Base-by-base conservation (phyloP, 2,329 filamentous ascomycete genomes). In the Colletotrichum chlorophyti region DNA sequence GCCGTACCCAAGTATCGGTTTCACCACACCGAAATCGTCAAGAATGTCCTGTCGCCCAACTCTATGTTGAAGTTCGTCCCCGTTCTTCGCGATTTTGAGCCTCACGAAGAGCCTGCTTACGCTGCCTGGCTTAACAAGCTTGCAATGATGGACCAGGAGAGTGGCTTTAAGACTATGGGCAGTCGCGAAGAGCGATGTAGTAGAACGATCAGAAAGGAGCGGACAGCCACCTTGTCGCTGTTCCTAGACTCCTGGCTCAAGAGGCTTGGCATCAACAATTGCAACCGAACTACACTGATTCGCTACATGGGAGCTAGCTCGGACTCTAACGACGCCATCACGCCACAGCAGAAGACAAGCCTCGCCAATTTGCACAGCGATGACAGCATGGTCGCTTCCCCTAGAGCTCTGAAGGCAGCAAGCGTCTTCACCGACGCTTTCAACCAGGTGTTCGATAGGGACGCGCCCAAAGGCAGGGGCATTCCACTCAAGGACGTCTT, bases 11-110 rank as follows among this genome's bases (percentile, higher is more conserved):
- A 73, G 23, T 87, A 86, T 65, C 74, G 80, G 26, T 86, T 85
- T 62, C 84, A 86, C 63, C 82, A 86, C 58, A 80, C 86, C 32
- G 81, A 85, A 65, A 84, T 86, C 48, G 77, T 75, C 66, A 84
- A 82, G 66, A 86, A 86, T 53, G 79, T 86, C 31, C 74, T 86
- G 26, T 83, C 83, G 0, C 82, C 83, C 4, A 84, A 85, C 65
- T 85, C 83, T 1, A 83, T 83, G 74, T 74, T 86, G 50, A 84
- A 81, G 27, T 86, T 85, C 66, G 82, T 86, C 12, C 84, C 84
- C 12, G 83, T 86, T 67, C 70, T 86, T 47, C 78, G 82, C 50
- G 84, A 87, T 61, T 72, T 86, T 24, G 79, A 83, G 42, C 79
- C 79, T 21, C 78, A 79, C n/a, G 83, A 85, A 65, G 83, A 85